Base-by-base conservation (phyloP, 306 rosid genomes). In the Glycyrrhiza uralensis region DNA sequence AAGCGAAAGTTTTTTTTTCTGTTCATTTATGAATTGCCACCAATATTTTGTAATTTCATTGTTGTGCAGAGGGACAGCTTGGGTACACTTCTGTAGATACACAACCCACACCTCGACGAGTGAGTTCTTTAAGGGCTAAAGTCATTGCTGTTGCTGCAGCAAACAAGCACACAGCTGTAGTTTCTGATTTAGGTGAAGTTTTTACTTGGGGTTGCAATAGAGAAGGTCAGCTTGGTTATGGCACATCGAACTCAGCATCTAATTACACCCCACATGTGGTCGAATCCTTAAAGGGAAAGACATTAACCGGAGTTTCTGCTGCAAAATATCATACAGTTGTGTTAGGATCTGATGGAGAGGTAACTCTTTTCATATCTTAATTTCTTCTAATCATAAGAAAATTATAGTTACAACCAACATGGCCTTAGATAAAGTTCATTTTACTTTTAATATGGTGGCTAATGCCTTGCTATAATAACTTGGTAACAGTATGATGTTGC, bases 181-280 rank as follows among this genome's bases (percentile, higher is more conserved):
- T 89, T 66, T 92, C 96, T 12, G 91, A 88, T 81, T 20, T 58
- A 30, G 98, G 98, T 63, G 98, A 92, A 75, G 83, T 92, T 60
- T 92, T 81, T 74, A 89, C 98, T n/a, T 89, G 96, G 98, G 98
- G 98, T 49, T 86, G 89, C 82, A 92, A 92, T 41, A 83, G 83
- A 69, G 96, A 87, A 77, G 96, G 98, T 35, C 98, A 92, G 77
- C 91, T 92, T 44, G 98, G 98, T 65, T 92, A 92, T 83, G 98
- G 98, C 32, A 89, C 96, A 44, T 92, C 98, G 24, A 92, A 92
- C 79, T 92, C 98, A 28, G 96, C 98, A 17, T 92, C 98, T 60
- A 92, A 92, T 69, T 87, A 86, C 82, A 86, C 86, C 19, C 94
- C 98, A 12, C 87, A 78, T 83, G 87, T 86, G 71, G 94, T 92